A percentile compares a stretch with the other conserved stretches of the same genome.
Conservation (phyloP, 2,329 filamentous ascomycete species). For the Phyllosticta citriasiana region DNA sequence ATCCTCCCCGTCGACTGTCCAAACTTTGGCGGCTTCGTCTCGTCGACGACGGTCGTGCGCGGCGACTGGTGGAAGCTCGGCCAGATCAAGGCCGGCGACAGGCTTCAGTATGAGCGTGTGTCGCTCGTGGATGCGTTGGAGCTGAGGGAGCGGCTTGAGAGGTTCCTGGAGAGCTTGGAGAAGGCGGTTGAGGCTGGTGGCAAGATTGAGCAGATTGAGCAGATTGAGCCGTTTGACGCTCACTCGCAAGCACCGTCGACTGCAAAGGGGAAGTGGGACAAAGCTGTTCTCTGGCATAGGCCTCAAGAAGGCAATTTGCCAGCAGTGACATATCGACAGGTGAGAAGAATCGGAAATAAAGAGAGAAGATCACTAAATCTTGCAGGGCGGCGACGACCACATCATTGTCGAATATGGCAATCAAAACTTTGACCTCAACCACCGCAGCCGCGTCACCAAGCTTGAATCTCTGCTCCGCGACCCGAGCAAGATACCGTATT, state of each 20-base stretch:
- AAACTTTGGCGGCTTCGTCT: conserved; percentile 52
- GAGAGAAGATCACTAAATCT: neutral
- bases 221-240: conserved; percentile 1
- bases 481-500: conserved; percentile 27
- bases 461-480: conserved; percentile 32
- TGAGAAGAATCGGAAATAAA: neutral
- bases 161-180: conserved; percentile 36
- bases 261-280: conserved; percentile 8
- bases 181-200: conserved; percentile 23
- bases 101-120: conserved; percentile 40
- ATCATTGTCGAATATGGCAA: conserved; percentile 49
- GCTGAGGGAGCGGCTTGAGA: conserved; percentile 33
- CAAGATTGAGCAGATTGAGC: neutral
- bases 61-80: conserved; percentile 54
- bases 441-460: conserved; percentile 45
- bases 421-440: conserved; percentile 47
- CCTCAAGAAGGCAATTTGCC: conserved; percentile 16
- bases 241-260: conserved; percentile 4
- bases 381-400: conserved; percentile 36
- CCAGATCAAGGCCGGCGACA: conserved; percentile 50
- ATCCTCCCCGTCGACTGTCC: conserved; percentile 51
- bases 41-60: conserved; percentile 44
- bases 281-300: conserved; percentile 22
- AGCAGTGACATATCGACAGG: conserved; percentile 17
- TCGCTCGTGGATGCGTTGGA: conserved; percentile 43